Conservation (phyloP, 306 rosid genomes). For the Vachellia collinsii region DNA sequence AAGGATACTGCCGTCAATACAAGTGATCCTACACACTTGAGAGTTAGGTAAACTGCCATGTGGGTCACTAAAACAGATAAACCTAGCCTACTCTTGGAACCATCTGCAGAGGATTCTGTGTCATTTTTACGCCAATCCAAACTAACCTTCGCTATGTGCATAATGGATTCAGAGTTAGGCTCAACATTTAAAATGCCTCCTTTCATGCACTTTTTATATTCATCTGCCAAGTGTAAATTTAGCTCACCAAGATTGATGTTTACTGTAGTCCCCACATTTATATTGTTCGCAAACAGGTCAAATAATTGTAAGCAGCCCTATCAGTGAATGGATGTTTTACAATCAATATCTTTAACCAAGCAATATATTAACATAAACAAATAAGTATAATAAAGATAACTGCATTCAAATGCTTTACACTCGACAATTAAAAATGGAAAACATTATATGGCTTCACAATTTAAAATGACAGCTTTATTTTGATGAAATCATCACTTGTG, state of each 20-base stretch:
- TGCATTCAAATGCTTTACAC: conserved; percentile 22
- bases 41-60: conserved; percentile 65
- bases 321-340: conserved; percentile 30
- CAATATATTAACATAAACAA: conserved; percentile 23
- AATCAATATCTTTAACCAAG: conserved; percentile 28
- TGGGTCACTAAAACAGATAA: conserved; percentile 72
- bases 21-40: conserved; percentile 77
- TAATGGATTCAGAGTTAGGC: conserved; percentile 65
- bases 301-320: conserved; percentile 87
- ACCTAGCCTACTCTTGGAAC: conserved; percentile 57
- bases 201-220: conserved; percentile 70
- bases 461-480: conserved; percentile 7
- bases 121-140: conserved; percentile 91
- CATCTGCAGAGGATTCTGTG: conserved; percentile 63
- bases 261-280: conserved; percentile 64
- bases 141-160: conserved; percentile 75
- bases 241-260: conserved; percentile 83
- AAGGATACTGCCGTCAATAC: conserved; percentile 73
- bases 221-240: conserved; percentile 78
- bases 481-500: conserved; percentile 10
- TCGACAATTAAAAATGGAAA: background rate
- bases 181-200: conserved; percentile 65
- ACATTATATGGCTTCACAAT: conserved; percentile 22
- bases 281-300: conserved; percentile 77
- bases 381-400: background rate